These are phyloP conservation scores for Pichia cephalocereana DNA, from an alignment of 805 yeast genomes.

Conservation along the genomic window DNA sequence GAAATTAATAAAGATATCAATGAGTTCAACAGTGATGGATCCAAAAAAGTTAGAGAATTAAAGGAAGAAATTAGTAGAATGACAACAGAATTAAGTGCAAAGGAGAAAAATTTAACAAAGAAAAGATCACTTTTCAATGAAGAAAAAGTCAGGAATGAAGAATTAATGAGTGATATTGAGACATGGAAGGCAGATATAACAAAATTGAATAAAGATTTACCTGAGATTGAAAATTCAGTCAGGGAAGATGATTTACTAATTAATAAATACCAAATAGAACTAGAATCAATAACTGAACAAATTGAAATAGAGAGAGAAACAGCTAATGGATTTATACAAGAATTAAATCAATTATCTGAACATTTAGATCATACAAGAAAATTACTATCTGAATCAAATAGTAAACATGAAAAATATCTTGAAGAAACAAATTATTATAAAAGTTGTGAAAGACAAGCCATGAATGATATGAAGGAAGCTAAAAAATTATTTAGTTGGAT, in stretches of 20 bases:
- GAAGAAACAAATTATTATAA: conserved; percentile 26
- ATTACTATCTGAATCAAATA: conserved; percentile 42
- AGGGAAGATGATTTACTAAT: conserved; percentile 20
- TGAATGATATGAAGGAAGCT: conserved; percentile 26
- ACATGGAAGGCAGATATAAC: conserved; percentile 34
- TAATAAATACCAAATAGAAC: conserved; percentile 17
- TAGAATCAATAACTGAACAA: conserved; percentile 24
- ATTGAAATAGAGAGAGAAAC: conserved; percentile 49
- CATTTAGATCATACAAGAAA: conserved; percentile 39
- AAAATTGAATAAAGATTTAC: conserved; percentile 27
- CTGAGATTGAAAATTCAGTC: conserved; percentile 26
- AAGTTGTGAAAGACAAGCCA: conserved; percentile 13
- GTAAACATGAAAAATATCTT: conserved; percentile 27
- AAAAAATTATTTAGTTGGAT: conserved; percentile 60
- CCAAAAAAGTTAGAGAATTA: conserved; percentile 64
- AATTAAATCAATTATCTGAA: conserved; percentile 49
- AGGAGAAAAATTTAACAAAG: conserved; percentile 34
- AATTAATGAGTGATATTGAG: conserved; percentile 46
- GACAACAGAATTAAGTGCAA: conserved; percentile 24
- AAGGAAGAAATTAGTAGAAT: conserved; percentile 41
- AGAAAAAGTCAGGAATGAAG: conserved; percentile 64
- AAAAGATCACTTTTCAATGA: conserved; percentile 50
- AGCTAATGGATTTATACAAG: conserved; percentile 65
- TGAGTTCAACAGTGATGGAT: conserved; percentile 74
- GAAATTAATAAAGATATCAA: conserved; percentile 65